Evolutionary conservation across 2,329 filamentous ascomycete species (phyloP).

Genomic region (Colletotrichum acutatum): DNA sequence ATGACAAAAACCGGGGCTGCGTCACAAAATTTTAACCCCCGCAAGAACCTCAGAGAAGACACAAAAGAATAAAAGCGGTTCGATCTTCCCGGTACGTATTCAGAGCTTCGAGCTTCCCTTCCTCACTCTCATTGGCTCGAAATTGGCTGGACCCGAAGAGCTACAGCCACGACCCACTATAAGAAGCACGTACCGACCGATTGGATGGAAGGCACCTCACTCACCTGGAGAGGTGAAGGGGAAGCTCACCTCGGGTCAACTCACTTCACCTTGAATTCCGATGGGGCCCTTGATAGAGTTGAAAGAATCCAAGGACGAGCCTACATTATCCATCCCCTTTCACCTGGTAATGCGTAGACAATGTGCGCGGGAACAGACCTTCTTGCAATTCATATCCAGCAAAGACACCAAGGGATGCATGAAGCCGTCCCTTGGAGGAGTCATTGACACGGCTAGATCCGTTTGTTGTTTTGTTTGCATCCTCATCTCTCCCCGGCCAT

Average conservation of each 20-base stretch:
- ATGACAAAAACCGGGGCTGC: slow-evolving; percentile 36
- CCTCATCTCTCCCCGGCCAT: background rate
- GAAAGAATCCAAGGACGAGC: no score
- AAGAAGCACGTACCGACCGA: background rate
- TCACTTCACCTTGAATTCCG: no score
- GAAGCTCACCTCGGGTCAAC: no score
- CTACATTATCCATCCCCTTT: no score
- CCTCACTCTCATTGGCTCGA: background rate
- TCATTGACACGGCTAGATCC: background rate
- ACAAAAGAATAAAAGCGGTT: background rate
- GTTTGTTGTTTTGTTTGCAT: background rate
- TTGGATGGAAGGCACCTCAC: no score
- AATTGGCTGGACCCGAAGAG: background rate
- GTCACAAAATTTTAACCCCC: slow-evolving; percentile 39
- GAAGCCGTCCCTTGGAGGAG: background rate
- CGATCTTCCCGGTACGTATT: slow-evolving; percentile 8
- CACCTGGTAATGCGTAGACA: background rate
- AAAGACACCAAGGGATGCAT: background rate
- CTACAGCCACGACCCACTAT: background rate
- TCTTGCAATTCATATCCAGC: background rate
- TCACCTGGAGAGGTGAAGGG: no score
- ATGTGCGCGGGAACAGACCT: background rate
- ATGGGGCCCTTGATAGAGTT: no score
- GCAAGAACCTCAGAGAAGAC: slow-evolving; percentile 20
- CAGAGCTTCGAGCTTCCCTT: background rate